Percentiles rank a stretch among this genome's conserved stretches.
Conservation (phyloP, 441 rosid species). For the Euphorbia schlechtendalii region DNA sequence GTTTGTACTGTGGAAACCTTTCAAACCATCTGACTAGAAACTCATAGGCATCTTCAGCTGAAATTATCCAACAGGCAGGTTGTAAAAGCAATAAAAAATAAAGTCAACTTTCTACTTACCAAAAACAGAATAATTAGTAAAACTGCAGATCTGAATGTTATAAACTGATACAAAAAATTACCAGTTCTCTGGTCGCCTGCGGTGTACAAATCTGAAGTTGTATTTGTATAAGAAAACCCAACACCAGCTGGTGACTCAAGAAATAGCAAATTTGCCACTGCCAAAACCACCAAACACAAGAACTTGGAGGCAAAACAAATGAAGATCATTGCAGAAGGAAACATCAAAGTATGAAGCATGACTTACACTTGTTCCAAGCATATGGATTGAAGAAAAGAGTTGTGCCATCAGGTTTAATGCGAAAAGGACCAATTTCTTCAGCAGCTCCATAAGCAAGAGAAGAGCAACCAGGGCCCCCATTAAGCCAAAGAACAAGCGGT, state of each 20-base stretch:
- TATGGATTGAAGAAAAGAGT: constrained; percentile 48
- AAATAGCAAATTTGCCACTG: constrained; percentile 88
- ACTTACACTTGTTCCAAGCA: constrained; percentile 69
- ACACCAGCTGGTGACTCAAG: constrained; percentile 87
- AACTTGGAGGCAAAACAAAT: constrained; percentile 9
- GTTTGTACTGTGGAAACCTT: constrained; percentile 63
- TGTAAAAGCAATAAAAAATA: too few relatives aligned
- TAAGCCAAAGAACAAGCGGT: constrained; percentile 94
- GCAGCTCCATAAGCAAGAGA: constrained; percentile 93
- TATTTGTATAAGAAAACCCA: constrained; percentile 85
- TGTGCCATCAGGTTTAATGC: constrained; percentile 52
- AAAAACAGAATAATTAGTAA: too few relatives aligned
- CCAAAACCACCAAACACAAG: constrained; percentile 17
- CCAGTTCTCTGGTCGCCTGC: constrained; percentile 82
- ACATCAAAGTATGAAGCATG: not conserved
- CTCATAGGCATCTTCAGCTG: constrained; percentile 77
- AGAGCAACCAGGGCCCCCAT: constrained; percentile 94
- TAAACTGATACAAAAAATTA: too few relatives aligned
- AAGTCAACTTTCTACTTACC: too few relatives aligned
- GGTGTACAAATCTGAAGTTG: constrained; percentile 51
- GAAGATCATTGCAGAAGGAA: too few relatives aligned
- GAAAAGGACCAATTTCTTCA: constrained; percentile 90
- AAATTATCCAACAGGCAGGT: too few relatives aligned
- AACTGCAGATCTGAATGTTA: too few relatives aligned
- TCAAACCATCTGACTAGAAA: constrained; percentile 77